phyloP scores from a whole-genome alignment of 2,329 filamentous ascomycete species.

The Scorias spongiosa region DNA sequence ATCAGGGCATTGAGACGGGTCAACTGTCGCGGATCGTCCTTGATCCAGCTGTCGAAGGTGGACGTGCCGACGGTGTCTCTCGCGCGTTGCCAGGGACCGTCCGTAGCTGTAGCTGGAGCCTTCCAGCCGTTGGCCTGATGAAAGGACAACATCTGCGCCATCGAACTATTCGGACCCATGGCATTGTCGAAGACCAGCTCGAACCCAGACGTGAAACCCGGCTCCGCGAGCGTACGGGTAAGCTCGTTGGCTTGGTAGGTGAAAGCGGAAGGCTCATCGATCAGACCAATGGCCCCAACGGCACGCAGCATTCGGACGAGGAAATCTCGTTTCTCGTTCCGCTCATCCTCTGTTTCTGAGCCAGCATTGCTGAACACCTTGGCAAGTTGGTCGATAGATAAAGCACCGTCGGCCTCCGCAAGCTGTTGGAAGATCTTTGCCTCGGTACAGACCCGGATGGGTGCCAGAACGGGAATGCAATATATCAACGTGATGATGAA shows the following conservation, averaged over 20 bases:
- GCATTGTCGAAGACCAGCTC: slow-evolving; percentile 1
- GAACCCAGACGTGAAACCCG: slow-evolving; percentile 1
- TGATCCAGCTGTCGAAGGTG: slow-evolving; percentile 4
- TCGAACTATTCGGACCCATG: slow-evolving; percentile 2
- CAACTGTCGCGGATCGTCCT: slow-evolving; percentile 2
- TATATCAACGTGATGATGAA: slow-evolving; percentile 1
- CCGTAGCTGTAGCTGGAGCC: not conserved
- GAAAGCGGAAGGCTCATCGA: slow-evolving; percentile 1
- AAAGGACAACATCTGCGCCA: slow-evolving; percentile 1
- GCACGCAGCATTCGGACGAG: slow-evolving; percentile 1
- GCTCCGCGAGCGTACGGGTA: not conserved
- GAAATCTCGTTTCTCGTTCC: slow-evolving; percentile 1
- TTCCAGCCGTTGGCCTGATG: not conserved
- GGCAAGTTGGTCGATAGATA: not conserved
- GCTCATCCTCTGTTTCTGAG: not conserved
- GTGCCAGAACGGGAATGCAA: slow-evolving; percentile 1
- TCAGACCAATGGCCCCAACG: slow-evolving; percentile 1
- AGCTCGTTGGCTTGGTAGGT: slow-evolving; percentile 2
- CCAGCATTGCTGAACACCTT: not conserved
- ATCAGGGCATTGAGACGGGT: slow-evolving; percentile 4
- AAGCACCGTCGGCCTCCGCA: not conserved
- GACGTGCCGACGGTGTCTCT: slow-evolving; percentile 3
- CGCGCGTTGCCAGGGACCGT: slow-evolving; percentile 5
- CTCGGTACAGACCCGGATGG: slow-evolving; percentile 1
- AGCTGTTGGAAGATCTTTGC: slow-evolving; percentile 2